Conservation (phyloP, 495 filamentous ascomycete species). For the Xylaria sp. region DNA sequence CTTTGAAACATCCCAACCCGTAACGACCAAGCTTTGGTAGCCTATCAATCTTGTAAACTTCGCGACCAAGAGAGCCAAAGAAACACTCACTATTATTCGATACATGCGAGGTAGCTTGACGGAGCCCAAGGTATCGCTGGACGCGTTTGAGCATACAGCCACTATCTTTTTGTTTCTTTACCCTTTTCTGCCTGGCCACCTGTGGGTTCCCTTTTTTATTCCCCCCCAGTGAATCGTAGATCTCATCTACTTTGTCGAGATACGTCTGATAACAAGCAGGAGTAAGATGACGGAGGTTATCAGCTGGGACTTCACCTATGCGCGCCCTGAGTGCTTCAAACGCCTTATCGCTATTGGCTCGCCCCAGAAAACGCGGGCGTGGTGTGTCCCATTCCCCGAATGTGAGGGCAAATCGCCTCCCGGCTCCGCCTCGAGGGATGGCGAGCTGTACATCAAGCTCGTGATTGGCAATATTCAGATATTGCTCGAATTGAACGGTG, state of each 20-base stretch:
- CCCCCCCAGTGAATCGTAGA: slow-evolving; percentile 37
- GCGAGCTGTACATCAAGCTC: slow-evolving; percentile 52
- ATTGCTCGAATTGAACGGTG: slow-evolving; percentile 62
- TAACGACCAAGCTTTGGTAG: neutral
- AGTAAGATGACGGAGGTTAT: slow-evolving; percentile 27
- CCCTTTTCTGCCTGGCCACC: slow-evolving; percentile 40
- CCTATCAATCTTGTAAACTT: slow-evolving; percentile 1
- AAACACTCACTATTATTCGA: slow-evolving; percentile 7
- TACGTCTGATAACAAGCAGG: slow-evolving; percentile 27
- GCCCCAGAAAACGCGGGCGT: slow-evolving; percentile 69
- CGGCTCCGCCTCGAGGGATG: slow-evolving; percentile 55
- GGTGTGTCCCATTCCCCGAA: slow-evolving; percentile 66
- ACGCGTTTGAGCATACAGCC: slow-evolving; percentile 61
- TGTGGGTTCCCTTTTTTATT: slow-evolving; percentile 52
- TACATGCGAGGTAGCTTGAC: slow-evolving; percentile 37
- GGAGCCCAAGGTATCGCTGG: slow-evolving; percentile 74
- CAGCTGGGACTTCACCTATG: slow-evolving; percentile 9
- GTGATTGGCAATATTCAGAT: slow-evolving; percentile 66
- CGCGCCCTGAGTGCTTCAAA: slow-evolving; percentile 40
- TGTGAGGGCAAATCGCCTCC: slow-evolving; percentile 58
- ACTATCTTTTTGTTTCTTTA: slow-evolving; percentile 55
- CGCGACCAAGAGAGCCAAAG: neutral
- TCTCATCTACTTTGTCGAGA: slow-evolving; percentile 32
- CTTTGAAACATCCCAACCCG: slow-evolving; percentile 28
- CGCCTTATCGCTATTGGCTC: slow-evolving; percentile 46